Conservation (phyloP, 2,329 filamentous ascomycete species). For the Neonectria hederae region DNA sequence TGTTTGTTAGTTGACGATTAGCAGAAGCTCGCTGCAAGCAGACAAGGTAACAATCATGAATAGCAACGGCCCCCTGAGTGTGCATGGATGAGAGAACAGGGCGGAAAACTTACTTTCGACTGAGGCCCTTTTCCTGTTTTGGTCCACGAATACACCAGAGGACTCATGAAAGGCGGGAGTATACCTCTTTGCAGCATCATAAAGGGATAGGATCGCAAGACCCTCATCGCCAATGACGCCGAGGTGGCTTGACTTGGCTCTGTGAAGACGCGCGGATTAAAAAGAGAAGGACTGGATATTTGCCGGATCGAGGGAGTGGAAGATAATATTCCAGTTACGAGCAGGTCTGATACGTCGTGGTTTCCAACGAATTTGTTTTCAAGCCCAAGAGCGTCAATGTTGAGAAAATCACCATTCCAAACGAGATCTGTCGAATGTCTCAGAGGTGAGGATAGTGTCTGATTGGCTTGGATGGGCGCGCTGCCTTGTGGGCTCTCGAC, state of each 20-base stretch:
- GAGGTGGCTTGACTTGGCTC: background rate
- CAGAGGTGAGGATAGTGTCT: background rate
- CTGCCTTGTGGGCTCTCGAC: background rate
- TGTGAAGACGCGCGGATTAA: background rate
- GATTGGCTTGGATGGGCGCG: background rate
- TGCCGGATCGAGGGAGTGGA: background rate
- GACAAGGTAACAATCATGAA: background rate
- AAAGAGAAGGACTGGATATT: background rate
- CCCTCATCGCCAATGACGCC: background rate
- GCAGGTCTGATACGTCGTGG: background rate
- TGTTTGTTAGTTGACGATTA: background rate
- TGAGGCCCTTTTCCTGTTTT: background rate
- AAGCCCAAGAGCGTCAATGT: background rate
- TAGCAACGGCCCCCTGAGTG: background rate
- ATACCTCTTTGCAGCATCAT: background rate
- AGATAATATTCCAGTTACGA: background rate
- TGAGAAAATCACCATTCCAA: background rate
- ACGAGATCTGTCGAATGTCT: background rate
- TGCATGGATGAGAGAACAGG: background rate
- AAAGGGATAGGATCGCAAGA: background rate
- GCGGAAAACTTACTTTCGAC: background rate
- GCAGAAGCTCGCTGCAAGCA: background rate
- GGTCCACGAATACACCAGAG: background rate
- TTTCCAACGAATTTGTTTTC: background rate
- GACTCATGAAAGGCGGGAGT: background rate